A percentile compares a stretch with the other conserved stretches of the same genome.
Conservation (phyloP, 2,329 filamentous ascomycete species). For the Ophiostoma tasmaniense region DNA sequence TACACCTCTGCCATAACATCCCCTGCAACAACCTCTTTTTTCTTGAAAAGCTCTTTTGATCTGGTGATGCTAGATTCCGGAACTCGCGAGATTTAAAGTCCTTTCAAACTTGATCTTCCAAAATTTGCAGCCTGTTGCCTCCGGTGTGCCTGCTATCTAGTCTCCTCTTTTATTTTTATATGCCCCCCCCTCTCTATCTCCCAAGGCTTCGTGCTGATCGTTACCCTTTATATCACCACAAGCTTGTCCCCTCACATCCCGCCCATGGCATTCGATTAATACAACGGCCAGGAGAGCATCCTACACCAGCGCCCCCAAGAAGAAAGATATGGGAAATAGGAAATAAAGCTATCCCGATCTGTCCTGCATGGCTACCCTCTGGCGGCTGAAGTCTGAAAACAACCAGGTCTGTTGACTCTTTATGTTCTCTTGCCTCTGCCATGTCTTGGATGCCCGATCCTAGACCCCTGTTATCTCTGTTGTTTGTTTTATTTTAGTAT, state of each 20-base stretch:
- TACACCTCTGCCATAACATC: background rate
- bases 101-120: background rate
- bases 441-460: constrained; percentile 21
- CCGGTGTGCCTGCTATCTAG: background rate
- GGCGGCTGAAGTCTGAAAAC: constrained; percentile 24
- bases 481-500: background rate
- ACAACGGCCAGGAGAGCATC: background rate
- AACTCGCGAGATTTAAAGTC: background rate
- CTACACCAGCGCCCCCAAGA: background rate
- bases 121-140: background rate
- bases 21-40: background rate
- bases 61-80: background rate
- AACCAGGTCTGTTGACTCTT: constrained; percentile 21
- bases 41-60: too few species aligned
- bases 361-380: constrained; percentile 8
- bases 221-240: background rate
- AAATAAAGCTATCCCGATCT: constrained; percentile 12
- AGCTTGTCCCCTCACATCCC: background rate
- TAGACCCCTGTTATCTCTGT: background rate
- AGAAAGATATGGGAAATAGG: background rate
- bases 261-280: background rate
- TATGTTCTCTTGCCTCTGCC: constrained; percentile 17
- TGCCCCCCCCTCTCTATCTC: background rate
- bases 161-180: background rate
- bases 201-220: background rate